Evolutionary conservation across 805 yeast genomes (phyloP).

Genomic region (Teunomyces tritomae): DNA sequence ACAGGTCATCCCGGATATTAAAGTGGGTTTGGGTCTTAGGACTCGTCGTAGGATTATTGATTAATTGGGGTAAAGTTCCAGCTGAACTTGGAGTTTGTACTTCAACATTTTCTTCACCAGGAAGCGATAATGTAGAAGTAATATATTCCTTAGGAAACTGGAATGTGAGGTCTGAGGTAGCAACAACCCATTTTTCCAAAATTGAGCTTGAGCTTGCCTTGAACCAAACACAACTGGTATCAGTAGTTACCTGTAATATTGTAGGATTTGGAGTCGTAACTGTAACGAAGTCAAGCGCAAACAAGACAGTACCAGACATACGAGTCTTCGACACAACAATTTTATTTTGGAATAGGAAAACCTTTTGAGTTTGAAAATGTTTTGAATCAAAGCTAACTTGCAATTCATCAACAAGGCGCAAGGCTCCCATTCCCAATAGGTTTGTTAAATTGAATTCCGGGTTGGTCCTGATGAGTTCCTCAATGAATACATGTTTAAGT

Average conservation of each 20-base stretch:
- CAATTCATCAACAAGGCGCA: slow-evolving; percentile 36
- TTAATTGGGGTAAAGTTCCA: neutral
- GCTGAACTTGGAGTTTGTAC: slow-evolving; percentile 7
- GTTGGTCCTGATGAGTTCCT: slow-evolving; percentile 24
- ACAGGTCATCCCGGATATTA: neutral
- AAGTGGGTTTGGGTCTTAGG: neutral
- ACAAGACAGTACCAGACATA: slow-evolving; percentile 3
- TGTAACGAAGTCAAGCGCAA: slow-evolving; percentile 10
- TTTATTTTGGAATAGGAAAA: slow-evolving; percentile 35
- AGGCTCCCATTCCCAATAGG: slow-evolving; percentile 30
- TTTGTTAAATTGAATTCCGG: slow-evolving; percentile 21
- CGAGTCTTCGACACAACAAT: slow-evolving; percentile 23
- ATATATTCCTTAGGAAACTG: slow-evolving; percentile 34
- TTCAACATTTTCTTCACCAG: neutral
- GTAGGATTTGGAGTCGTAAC: slow-evolving; percentile 21
- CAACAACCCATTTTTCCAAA: slow-evolving; percentile 45
- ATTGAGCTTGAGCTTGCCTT: slow-evolving; percentile 28
- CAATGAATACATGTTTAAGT: slow-evolving; percentile 27
- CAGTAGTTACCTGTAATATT: slow-evolving; percentile 18
- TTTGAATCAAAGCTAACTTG: slow-evolving; percentile 18
- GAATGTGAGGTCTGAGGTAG: slow-evolving; percentile 31
- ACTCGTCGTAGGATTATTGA: neutral
- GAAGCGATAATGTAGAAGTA: slow-evolving; percentile 30
- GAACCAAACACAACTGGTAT: slow-evolving; percentile 17
- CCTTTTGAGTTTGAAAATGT: slow-evolving; percentile 11